Conservation (phyloP, 164 flowering plant genomes). For the Pachysandra terminalis region DNA sequence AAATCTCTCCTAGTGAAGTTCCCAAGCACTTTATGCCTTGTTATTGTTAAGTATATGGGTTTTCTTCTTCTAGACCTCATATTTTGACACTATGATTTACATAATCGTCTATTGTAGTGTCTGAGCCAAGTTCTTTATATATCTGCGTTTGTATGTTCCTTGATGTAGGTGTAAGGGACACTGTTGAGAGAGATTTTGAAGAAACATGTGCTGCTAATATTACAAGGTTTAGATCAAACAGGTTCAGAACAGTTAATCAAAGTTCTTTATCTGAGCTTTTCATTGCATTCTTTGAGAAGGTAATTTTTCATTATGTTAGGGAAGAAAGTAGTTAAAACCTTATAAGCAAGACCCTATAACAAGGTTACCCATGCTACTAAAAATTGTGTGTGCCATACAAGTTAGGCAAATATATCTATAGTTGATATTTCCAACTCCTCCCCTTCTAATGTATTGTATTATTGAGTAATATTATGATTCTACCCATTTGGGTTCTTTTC, state of each 20-base stretch:
- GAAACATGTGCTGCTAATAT: too few species aligned
- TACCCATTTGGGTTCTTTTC: too few species aligned
- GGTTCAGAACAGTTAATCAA: conserved; percentile 35
- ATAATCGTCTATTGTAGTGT: too few species aligned
- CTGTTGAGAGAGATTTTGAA: conserved; percentile 46
- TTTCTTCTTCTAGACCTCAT: background rate
- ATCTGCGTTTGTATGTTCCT: background rate
- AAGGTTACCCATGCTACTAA: too few species aligned
- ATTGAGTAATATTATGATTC: too few species aligned
- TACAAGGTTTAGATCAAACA: too few species aligned
- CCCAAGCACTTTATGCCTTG: background rate
- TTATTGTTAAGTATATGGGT: background rate
- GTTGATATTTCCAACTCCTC: too few species aligned
- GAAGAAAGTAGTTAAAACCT: too few species aligned
- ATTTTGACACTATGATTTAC: background rate
- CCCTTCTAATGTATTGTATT: too few species aligned
- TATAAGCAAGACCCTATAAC: too few species aligned
- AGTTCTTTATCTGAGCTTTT: conserved; percentile 69
- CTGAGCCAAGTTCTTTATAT: background rate
- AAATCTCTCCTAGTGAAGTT: background rate
- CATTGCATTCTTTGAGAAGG: conserved; percentile 79
- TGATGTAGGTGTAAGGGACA: conserved; percentile 54
- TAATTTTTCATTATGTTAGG: conserved; percentile 15
- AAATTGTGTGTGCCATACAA: too few species aligned
- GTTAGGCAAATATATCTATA: too few species aligned